Percentiles rank a stretch among this genome's conserved stretches.
Evolutionary conservation across 331 rosid species (phyloP).

Genomic region (Prunus yedoensis): DNA sequence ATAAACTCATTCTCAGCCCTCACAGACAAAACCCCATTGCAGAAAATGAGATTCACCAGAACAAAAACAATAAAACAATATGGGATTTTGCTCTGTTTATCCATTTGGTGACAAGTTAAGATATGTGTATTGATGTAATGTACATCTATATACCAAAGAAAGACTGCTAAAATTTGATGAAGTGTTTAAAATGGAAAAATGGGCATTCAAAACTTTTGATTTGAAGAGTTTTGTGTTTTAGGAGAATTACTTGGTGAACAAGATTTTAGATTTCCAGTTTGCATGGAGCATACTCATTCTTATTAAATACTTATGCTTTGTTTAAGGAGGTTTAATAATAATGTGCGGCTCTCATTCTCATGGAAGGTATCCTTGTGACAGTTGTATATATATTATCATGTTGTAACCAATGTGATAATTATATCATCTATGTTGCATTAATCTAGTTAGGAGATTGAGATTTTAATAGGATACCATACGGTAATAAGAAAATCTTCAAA

Average conservation of each 20-base stretch:
- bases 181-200: neutral
- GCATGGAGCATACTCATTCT: constrained; percentile 20
- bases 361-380: neutral
- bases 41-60: constrained; percentile 7
- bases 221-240: neutral
- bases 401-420: neutral
- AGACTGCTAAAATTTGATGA: neutral
- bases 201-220: neutral
- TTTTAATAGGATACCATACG: neutral
- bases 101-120: constrained; percentile 30
- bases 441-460: too few relatives aligned
- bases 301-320: neutral
- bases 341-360: constrained; percentile 3
- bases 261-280: constrained; percentile 16
- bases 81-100: constrained; percentile 17
- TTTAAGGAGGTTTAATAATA: neutral
- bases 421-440: neutral
- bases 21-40: neutral
- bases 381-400: too few relatives aligned
- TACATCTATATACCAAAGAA: neutral
- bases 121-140: neutral
- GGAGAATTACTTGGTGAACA: constrained; percentile 10
- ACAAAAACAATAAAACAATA: constrained; percentile 6
- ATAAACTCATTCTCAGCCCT: constrained; percentile 8
- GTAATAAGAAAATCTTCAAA: too few relatives aligned